Conservation (phyloP, 2,329 filamentous ascomycete species). For the Aspergillus sp. region DNA sequence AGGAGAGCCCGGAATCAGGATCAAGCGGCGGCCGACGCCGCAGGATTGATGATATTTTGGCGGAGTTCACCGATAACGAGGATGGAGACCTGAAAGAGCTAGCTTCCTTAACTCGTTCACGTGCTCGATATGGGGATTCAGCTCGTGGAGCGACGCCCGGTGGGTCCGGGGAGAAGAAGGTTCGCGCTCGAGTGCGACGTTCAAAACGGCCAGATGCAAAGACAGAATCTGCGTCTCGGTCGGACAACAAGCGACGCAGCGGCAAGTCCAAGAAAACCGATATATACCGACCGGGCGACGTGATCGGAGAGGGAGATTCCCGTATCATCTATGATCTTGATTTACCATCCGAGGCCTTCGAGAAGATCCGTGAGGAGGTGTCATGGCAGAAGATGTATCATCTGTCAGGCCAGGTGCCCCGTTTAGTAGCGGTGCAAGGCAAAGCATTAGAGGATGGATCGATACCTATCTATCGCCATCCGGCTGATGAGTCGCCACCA, state of each 20-base stretch:
- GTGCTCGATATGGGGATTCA: slow-evolving; percentile 20
- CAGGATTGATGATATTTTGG: slow-evolving; percentile 16
- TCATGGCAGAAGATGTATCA: slow-evolving; percentile 92
- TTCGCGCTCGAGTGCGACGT: slow-evolving; percentile 30
- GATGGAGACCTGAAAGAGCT: slow-evolving; percentile 23
- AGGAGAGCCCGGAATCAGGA: slow-evolving; percentile 14
- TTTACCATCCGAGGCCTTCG: slow-evolving; percentile 63
- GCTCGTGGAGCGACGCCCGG: neutral
- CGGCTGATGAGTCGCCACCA: slow-evolving; percentile 81
- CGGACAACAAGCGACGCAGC: slow-evolving; percentile 24
- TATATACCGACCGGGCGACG: slow-evolving; percentile 52
- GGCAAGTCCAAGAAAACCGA: slow-evolving; percentile 23
- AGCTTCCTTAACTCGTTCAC: slow-evolving; percentile 21
- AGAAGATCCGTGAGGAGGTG: slow-evolving; percentile 71
- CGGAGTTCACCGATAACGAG: slow-evolving; percentile 19
- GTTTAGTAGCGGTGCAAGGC: slow-evolving; percentile 88
- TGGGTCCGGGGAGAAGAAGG: slow-evolving; percentile 19
- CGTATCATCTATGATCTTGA: slow-evolving; percentile 71
- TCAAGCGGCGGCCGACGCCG: slow-evolving; percentile 9
- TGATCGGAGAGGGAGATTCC: slow-evolving; percentile 79
- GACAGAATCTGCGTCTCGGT: slow-evolving; percentile 15
- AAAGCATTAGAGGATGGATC: slow-evolving; percentile 64
- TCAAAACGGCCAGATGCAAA: slow-evolving; percentile 28
- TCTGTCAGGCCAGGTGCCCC: slow-evolving; percentile 85
- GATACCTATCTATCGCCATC: slow-evolving; percentile 91